Conservation (phyloP, 73 alveolate genomes). For the Uronychia setigera region DNA sequence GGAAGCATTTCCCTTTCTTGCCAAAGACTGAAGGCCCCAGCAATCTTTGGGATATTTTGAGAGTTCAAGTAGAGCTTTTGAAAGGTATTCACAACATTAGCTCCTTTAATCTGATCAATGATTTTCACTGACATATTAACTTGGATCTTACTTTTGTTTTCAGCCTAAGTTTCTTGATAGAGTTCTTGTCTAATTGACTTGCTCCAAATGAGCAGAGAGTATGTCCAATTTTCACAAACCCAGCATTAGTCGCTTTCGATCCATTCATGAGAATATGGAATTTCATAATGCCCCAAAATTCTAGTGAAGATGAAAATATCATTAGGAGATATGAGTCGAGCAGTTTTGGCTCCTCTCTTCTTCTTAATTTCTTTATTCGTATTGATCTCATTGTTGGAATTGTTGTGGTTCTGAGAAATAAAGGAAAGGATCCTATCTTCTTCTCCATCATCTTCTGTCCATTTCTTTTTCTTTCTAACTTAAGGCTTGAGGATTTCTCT, state of each 20-base stretch:
- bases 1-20: not conserved
- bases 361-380: not conserved
- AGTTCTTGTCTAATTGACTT: not conserved
- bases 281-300: constrained; percentile 60
- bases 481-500: not conserved
- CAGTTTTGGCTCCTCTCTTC: not conserved
- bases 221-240: constrained; percentile 51
- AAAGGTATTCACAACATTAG: not conserved
- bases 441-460: not conserved
- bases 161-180: not conserved
- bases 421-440: not conserved
- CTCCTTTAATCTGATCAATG: not conserved
- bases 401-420: not conserved
- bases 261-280: constrained; percentile 54
- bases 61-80: not conserved
- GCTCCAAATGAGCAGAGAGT: constrained; percentile 25
- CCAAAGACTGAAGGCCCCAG: constrained; percentile 4
- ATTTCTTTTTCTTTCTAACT: not conserved
- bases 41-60: not conserved
- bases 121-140: not conserved
- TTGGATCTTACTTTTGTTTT: not conserved
- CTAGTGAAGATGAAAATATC: constrained; percentile 54
- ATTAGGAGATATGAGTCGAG: constrained; percentile 17
- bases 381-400: not conserved
- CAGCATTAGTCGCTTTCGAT: constrained; percentile 49